Evolutionary conservation across 768 basidiomycete species (phyloP).

Genomic region (Phanerochaete carnosa): DNA sequence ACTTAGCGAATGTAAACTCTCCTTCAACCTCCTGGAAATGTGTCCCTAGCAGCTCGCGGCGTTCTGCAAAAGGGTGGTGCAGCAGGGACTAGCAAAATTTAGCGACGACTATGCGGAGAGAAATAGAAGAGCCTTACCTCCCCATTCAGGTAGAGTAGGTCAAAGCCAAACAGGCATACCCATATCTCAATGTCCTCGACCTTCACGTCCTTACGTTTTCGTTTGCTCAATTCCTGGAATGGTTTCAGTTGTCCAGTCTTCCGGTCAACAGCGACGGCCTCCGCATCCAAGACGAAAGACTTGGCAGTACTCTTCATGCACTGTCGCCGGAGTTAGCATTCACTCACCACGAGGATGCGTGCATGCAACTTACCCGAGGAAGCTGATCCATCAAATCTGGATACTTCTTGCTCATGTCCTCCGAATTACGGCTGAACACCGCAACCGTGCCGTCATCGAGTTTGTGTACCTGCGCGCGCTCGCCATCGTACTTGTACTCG

Average conservation of each 20-base stretch:
- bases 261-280: slow-evolving; percentile 94
- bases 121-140: slow-evolving; percentile 56
- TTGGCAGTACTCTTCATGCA: slow-evolving; percentile 80
- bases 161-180: slow-evolving; percentile 96
- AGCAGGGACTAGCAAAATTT: slow-evolving; percentile 65
- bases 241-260: slow-evolving; percentile 85
- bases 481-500: slow-evolving; percentile 99
- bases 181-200: slow-evolving; percentile 96
- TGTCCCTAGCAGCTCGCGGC: slow-evolving; percentile 71
- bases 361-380: slow-evolving; percentile 54
- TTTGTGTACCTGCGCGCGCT: slow-evolving; percentile 92
- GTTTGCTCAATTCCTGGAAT: slow-evolving; percentile 93
- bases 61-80: slow-evolving; percentile 67
- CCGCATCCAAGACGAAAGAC: slow-evolving; percentile 93
- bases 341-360: neutral
- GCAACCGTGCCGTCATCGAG: slow-evolving; percentile 77
- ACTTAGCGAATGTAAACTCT: slow-evolving; percentile 92
- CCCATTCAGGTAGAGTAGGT: slow-evolving; percentile 94
- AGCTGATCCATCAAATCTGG: slow-evolving; percentile 96
- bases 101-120: slow-evolving; percentile 1
- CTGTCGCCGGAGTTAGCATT: slow-evolving; percentile 36
- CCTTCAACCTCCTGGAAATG: slow-evolving; percentile 81
- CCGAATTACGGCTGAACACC: slow-evolving; percentile 97
- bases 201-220: slow-evolving; percentile 97
- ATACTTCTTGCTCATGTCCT: slow-evolving; percentile 99